Conservation (phyloP, 2,329 filamentous ascomycete genomes). For the Diaporthe caulivora region DNA sequence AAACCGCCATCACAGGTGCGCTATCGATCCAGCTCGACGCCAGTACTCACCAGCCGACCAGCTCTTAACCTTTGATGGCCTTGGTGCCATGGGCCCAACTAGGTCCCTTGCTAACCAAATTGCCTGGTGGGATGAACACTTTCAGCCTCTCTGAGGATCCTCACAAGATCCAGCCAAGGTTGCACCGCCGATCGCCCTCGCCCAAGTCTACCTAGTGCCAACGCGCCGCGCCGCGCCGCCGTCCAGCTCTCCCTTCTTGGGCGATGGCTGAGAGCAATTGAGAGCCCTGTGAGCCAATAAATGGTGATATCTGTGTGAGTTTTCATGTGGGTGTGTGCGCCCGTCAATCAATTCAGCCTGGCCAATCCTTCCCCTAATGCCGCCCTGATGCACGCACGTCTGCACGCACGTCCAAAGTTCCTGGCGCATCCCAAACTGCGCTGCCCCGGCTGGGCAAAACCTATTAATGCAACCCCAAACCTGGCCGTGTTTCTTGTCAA, state of each 20-base stretch:
- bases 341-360: not conserved
- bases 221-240: not conserved
- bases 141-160: not conserved
- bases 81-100: not conserved
- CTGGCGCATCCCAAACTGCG: not conserved
- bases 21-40: not conserved
- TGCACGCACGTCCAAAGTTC: not conserved
- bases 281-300: not conserved
- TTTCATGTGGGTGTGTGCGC: not conserved
- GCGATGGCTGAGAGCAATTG: not conserved
- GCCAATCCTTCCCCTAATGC: not conserved
- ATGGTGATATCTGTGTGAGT: not conserved
- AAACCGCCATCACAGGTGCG: not conserved
- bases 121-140: not conserved
- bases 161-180: conserved; percentile 18
- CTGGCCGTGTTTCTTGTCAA: not conserved
- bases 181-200: not conserved
- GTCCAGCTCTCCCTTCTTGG: not conserved
- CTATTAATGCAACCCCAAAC: conserved; percentile 21
- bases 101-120: not conserved
- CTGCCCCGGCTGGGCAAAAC: conserved; percentile 5
- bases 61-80: not conserved
- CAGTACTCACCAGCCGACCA: not conserved
- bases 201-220: not conserved
- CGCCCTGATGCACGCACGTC: not conserved